phyloP scores from a whole-genome alignment of 768 basidiomycete species.

The Tulasnella calospora region DNA sequence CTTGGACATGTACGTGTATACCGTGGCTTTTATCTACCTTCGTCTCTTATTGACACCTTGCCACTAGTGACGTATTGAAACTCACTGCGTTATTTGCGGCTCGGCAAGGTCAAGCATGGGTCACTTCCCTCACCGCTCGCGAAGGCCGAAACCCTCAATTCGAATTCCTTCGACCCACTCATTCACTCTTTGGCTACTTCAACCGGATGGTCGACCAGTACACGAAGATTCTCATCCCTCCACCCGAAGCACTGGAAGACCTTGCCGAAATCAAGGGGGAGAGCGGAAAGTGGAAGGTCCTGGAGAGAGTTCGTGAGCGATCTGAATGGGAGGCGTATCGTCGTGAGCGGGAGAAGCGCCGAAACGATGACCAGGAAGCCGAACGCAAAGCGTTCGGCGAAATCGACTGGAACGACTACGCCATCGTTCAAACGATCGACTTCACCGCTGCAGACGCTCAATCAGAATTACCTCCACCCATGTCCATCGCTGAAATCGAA shows the following conservation, averaged over 20 bases:
- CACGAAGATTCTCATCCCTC: constrained; percentile 80
- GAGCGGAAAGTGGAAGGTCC: constrained; percentile 66
- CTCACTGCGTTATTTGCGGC: constrained; percentile 95
- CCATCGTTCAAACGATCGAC: constrained; percentile 95
- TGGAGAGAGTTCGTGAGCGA: constrained; percentile 69
- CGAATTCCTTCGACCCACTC: constrained; percentile 91
- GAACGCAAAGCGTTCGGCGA: constrained; percentile 90
- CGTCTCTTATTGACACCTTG: neutral
- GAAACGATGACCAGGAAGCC: constrained; percentile 87
- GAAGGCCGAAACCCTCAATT: constrained; percentile 98
- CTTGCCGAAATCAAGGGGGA: constrained; percentile 62
- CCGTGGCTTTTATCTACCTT: neutral
- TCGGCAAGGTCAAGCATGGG: constrained; percentile 79
- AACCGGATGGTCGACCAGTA: constrained; percentile 97
- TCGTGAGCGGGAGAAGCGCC: constrained; percentile 77
- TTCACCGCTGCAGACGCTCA: constrained; percentile 90
- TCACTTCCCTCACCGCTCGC: constrained; percentile 73
- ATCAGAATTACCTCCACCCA: constrained; percentile 91
- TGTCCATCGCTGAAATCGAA: constrained; percentile 90
- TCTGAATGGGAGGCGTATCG: constrained; percentile 87
- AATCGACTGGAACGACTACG: constrained; percentile 99
- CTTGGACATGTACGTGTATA: constrained; percentile 76
- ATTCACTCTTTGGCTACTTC: constrained; percentile 95
- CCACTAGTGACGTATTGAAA: constrained; percentile 82
- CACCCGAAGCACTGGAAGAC: constrained; percentile 63